Evolutionary conservation across 73 alveolate species (phyloP), one percentile per base, ranked within the genome.

Genomic region (Paramecium pentaurelia): DNA sequence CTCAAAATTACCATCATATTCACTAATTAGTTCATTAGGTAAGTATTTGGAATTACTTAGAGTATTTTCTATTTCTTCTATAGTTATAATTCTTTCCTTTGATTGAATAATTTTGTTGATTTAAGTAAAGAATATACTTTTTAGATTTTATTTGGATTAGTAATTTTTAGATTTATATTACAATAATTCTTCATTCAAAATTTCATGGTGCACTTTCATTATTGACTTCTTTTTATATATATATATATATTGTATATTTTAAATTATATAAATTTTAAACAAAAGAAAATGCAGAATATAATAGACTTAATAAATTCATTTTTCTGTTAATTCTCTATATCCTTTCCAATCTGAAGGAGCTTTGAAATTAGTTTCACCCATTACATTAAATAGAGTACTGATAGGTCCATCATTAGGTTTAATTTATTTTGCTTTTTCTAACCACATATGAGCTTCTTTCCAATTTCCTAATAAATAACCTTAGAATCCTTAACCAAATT

Each of bases 341-440:
- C 99, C 99, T 58, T 92, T 68, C 99, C 99, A 97, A 83, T 95
- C 96, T 0, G 58, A 25, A 8, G 99, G 99, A 58, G 99, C 98
- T 58, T 92, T 60, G 91, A 85, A 88, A 32, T 73, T 38, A 54
- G 34, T 40, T 70, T 59, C 95, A 47, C 86, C 94, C 96, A 96
- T 95, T 28, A 77, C 96, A 34, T 93, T 91, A 32, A 93, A 60
- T 38, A 96, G 54, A 22, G 97, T 93, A 34, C 86, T 68, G 3
- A 94, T 51, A 9, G 98, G 98, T n/a, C 98, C 98, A 64, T 96
- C 98, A 36, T 94, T 95, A 6, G 93, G 95, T 40, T 88, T 95
- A 1, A 96, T 71, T 71, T 64, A 87, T 20, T 64, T 45, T 6
- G 94, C 93, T 36, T 75, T 86, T 44, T 94, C 91, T 11, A 94